Percentiles rank a stretch among this genome's conserved stretches.
Evolutionary conservation across 345 rosid species (phyloP).

Genomic region (Hypericum androsaemum): DNA sequence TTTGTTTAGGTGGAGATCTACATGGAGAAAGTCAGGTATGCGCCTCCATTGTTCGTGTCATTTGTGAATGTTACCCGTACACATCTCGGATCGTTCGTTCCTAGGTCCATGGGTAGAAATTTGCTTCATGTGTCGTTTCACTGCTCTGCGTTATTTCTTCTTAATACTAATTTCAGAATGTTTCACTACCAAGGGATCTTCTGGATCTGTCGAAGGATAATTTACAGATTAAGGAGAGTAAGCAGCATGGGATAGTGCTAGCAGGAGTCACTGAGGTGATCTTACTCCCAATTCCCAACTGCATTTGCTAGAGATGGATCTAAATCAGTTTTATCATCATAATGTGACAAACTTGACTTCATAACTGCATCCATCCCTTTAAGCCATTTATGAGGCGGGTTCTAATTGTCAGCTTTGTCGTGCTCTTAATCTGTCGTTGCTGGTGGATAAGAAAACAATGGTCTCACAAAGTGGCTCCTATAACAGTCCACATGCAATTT

Average conservation of each 20-base stretch:
- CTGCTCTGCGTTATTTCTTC: not conserved
- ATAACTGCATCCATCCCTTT: not conserved
- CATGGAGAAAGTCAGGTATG: slow-evolving; percentile 89
- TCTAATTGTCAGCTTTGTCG: too few species aligned
- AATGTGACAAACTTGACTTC: not conserved
- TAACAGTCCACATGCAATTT: too few species aligned
- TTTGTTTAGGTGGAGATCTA: slow-evolving; percentile 71
- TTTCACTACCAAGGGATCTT: slow-evolving; percentile 48
- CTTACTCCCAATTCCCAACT: slow-evolving; percentile 6
- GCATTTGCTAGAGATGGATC: not conserved
- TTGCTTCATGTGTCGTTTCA: not conserved
- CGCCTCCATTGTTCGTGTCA: not conserved
- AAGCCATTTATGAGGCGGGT: too few species aligned
- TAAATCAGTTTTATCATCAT: not conserved
- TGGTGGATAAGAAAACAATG: too few species aligned
- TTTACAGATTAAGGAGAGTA: slow-evolving; percentile 75
- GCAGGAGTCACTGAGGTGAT: slow-evolving; percentile 67
- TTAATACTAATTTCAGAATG: not conserved
- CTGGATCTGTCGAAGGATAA: slow-evolving; percentile 74
- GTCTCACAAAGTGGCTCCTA: too few species aligned
- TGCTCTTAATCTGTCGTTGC: too few species aligned
- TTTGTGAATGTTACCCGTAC: slow-evolving; percentile 6
- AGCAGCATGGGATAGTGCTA: slow-evolving; percentile 50
- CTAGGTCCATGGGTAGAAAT: not conserved
- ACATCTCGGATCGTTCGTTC: not conserved